Evolutionary conservation across 495 filamentous ascomycete species (phyloP).

Genomic region (Margaritispora aquatica): DNA sequence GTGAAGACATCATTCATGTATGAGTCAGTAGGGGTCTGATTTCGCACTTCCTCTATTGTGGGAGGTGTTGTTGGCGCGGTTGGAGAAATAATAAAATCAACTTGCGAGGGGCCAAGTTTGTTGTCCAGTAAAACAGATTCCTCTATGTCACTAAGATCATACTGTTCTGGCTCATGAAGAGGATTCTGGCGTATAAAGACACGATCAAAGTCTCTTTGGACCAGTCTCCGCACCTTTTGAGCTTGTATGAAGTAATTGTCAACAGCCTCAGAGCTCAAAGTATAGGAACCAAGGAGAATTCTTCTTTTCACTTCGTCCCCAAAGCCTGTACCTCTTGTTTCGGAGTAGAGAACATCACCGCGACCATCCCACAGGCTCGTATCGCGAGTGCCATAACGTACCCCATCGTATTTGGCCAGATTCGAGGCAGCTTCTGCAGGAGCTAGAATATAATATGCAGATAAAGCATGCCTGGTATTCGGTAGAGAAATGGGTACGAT

Average conservation of each 20-base stretch:
- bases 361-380: slow-evolving; percentile 7
- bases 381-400: slow-evolving; percentile 67
- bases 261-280: slow-evolving; percentile 81
- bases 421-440: slow-evolving; percentile 96
- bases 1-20: slow-evolving; percentile 96
- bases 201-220: slow-evolving; percentile 77
- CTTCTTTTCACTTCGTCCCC: slow-evolving; percentile 79
- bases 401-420: slow-evolving; percentile 93
- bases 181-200: slow-evolving; percentile 66
- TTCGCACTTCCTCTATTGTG: slow-evolving; percentile 29
- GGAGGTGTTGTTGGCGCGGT: slow-evolving; percentile 79
- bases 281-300: slow-evolving; percentile 87
- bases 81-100: slow-evolving; percentile 86
- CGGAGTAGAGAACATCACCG: slow-evolving; percentile 61
- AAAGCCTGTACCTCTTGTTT: slow-evolving; percentile 65
- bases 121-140: slow-evolving; percentile 34
- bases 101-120: slow-evolving; percentile 43
- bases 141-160: slow-evolving; percentile 39
- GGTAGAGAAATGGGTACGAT: slow-evolving; percentile 77
- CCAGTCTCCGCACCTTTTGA: slow-evolving; percentile 77
- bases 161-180: slow-evolving; percentile 37
- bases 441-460: slow-evolving; percentile 92
- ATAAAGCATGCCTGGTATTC: slow-evolving; percentile 74
- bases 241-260: slow-evolving; percentile 97
- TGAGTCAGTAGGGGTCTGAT: slow-evolving; percentile 27